Percentiles rank a stretch among this genome's conserved stretches.
Evolutionary conservation across 768 basidiomycete species (phyloP).

Genomic region (Boletus edulis): DNA sequence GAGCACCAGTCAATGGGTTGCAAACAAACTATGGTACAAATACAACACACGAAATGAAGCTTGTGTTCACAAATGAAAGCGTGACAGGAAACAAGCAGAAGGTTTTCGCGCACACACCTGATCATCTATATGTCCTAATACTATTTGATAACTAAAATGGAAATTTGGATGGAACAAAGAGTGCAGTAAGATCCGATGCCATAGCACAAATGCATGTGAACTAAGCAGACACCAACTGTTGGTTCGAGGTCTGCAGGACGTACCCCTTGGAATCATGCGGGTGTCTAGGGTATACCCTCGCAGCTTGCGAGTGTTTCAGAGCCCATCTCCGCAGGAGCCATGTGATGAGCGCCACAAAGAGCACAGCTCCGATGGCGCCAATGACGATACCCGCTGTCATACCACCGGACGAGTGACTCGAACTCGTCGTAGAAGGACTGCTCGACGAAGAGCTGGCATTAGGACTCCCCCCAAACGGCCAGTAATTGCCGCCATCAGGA

Average conservation of each 20-base stretch:
- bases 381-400: conserved; percentile 45
- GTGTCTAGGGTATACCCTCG: conserved; percentile 19
- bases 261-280: conserved; percentile 23
- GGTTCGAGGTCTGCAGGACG: conserved; percentile 3
- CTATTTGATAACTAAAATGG: too few relatives aligned
- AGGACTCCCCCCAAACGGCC: conserved; percentile 66
- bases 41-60: too few relatives aligned
- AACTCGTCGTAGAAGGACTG: conserved; percentile 14
- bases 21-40: too few relatives aligned
- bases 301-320: conserved; percentile 30
- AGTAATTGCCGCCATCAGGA: conserved; percentile 64
- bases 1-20: too few relatives aligned
- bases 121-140: too few relatives aligned
- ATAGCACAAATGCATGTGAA: background rate
- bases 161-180: background rate
- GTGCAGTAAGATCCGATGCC: too few relatives aligned
- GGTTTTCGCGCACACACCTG: too few relatives aligned
- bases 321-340: conserved; percentile 53
- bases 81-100: too few relatives aligned
- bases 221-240: background rate
- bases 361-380: conserved; percentile 48
- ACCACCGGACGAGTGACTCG: conserved; percentile 28
- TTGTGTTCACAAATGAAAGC: too few relatives aligned
- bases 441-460: conserved; percentile 21
- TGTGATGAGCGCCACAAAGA: conserved; percentile 36